Evolutionary conservation across 2,329 filamentous ascomycete species (phyloP).

Genomic region (Paracamarosporium sp.): DNA sequence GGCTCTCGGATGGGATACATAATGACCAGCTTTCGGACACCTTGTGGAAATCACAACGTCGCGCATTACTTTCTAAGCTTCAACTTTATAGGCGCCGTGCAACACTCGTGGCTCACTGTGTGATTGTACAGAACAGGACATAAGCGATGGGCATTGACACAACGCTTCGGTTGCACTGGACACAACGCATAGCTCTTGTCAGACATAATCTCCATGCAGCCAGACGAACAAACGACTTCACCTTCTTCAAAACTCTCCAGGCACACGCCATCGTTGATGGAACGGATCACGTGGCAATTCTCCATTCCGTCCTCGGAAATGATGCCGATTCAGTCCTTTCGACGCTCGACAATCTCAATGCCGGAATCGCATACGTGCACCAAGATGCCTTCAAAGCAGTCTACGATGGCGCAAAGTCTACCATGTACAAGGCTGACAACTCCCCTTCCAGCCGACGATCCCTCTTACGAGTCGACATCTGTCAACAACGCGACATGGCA

Average conservation of each 20-base stretch:
- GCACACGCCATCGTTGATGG: conserved; percentile 52
- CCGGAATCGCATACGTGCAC: conserved; percentile 53
- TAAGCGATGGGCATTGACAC: conserved; percentile 25
- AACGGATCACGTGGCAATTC: conserved; percentile 53
- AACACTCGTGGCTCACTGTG: conserved; percentile 1
- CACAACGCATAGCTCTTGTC: conserved; percentile 53
- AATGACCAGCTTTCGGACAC: neutral
- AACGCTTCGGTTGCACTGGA: conserved; percentile 52
- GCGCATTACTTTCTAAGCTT: neutral
- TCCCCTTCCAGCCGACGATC: conserved; percentile 36
- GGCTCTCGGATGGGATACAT: neutral
- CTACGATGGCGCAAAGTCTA: conserved; percentile 51
- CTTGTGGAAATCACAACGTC: neutral
- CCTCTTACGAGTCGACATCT: conserved; percentile 52
- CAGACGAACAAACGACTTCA: conserved; percentile 53
- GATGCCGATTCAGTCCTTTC: conserved; percentile 52
- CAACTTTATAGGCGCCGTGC: neutral
- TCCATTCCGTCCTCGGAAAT: conserved; percentile 49
- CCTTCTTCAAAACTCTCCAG: conserved; percentile 56
- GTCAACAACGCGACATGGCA: conserved; percentile 53
- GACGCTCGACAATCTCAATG: conserved; percentile 55
- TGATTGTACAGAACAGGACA: conserved; percentile 4
- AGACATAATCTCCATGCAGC: conserved; percentile 54
- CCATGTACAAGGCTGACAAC: conserved; percentile 40
- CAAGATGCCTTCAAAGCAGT: conserved; percentile 56